A percentile compares a stretch with the other conserved stretches of the same genome.
Evolutionary conservation across 2,329 filamentous ascomycete species (phyloP).

Genomic region (Diplodia sapinea): DNA sequence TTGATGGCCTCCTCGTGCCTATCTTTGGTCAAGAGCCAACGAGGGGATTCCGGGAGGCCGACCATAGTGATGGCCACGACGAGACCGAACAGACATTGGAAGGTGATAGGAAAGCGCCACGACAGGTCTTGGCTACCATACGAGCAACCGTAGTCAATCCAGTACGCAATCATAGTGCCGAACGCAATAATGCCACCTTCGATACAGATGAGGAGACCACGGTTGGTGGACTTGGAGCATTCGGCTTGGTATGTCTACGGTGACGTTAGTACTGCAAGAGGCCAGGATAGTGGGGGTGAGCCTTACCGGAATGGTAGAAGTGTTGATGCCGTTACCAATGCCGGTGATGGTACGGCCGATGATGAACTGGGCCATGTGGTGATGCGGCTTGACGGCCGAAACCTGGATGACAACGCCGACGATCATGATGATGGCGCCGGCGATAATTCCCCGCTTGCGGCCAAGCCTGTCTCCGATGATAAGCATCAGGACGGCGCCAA

Average conservation of each 20-base stretch:
- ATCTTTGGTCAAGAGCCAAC: conserved; percentile 64
- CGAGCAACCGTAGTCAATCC: conserved; percentile 48
- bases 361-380: conserved; percentile 57
- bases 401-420: conserved; percentile 52
- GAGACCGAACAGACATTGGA: conserved; percentile 59
- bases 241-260: conserved; percentile 61
- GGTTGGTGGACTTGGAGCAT: conserved; percentile 61
- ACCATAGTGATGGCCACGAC: conserved; percentile 52
- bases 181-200: conserved; percentile 60
- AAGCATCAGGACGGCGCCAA: conserved; percentile 50
- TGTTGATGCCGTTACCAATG: conserved; percentile 63
- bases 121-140: conserved; percentile 42
- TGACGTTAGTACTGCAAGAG: not conserved
- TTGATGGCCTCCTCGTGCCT: conserved; percentile 55
- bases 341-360: conserved; percentile 60
- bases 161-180: conserved; percentile 59
- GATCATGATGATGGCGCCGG: conserved; percentile 52
- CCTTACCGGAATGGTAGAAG: conserved; percentile 55
- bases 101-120: conserved; percentile 61
- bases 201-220: conserved; percentile 66
- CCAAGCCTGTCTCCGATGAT: conserved; percentile 50
- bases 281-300: not conserved
- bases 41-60: conserved; percentile 63
- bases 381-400: conserved; percentile 42
- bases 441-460: conserved; percentile 51